These are phyloP conservation scores for Huntiella omanensis DNA, from an alignment of 2,329 filamentous ascomycete species.

Conservation along the genomic window DNA sequence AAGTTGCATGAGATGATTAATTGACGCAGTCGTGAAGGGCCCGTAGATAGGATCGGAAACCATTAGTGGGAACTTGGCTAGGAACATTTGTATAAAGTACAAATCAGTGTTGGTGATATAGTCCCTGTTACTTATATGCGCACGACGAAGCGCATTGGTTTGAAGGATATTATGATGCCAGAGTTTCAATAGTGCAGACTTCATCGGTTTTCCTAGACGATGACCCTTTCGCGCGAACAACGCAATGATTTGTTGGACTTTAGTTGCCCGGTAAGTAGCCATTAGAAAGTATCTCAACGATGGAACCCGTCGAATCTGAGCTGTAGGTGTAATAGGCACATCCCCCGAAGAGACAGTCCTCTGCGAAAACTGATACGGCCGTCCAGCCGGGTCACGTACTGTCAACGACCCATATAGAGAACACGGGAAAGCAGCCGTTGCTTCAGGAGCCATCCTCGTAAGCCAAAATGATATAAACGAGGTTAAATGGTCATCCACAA, in stretches of 20 bases:
- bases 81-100: constrained; percentile 41
- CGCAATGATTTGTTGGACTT: constrained; percentile 42
- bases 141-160: constrained; percentile 34
- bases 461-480: constrained; percentile 40
- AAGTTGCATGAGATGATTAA: constrained; percentile 42
- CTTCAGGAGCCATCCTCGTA: constrained; percentile 31
- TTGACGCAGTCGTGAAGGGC: constrained; percentile 28
- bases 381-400: constrained; percentile 38
- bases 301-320: constrained; percentile 32
- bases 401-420: constrained; percentile 36
- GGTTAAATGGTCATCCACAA: constrained; percentile 39
- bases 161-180: constrained; percentile 57
- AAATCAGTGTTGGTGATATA: constrained; percentile 44
- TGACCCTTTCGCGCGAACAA: constrained; percentile 39
- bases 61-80: constrained; percentile 53
- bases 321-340: not conserved
- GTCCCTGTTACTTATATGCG: constrained; percentile 29
- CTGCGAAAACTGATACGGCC: constrained; percentile 19
- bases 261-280: constrained; percentile 37
- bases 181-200: constrained; percentile 37
- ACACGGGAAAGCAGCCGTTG: constrained; percentile 40
- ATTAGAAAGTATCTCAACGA: constrained; percentile 50
- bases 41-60: constrained; percentile 45
- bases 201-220: constrained; percentile 30
- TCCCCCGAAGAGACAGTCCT: constrained; percentile 10